Conservation (phyloP, 345 rosid species). For the Lumnitzera racemosa region DNA sequence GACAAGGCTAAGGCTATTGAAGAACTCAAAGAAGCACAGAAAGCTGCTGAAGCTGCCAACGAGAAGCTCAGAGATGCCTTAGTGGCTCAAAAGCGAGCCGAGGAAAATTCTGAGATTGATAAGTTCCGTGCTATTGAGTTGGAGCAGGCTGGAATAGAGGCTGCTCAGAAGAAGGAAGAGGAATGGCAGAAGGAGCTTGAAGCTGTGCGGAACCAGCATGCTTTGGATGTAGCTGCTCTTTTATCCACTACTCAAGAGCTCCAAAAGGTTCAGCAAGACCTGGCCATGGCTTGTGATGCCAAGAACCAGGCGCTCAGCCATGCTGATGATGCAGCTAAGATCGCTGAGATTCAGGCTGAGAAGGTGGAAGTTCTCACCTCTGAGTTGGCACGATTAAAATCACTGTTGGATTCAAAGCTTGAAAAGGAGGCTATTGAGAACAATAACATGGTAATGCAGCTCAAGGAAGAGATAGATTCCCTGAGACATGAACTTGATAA, state of each 20-base stretch:
- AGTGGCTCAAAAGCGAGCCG: slow-evolving; percentile 80
- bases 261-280: slow-evolving; percentile 56
- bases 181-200: slow-evolving; percentile 80
- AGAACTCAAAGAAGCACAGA: slow-evolving; percentile 69
- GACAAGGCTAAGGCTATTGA: slow-evolving; percentile 66
- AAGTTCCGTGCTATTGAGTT: slow-evolving; percentile 83
- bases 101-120: slow-evolving; percentile 80
- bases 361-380: slow-evolving; percentile 73
- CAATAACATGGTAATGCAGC: slow-evolving; percentile 30
- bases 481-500: slow-evolving; percentile 58
- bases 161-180: slow-evolving; percentile 70
- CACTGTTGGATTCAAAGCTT: slow-evolving; percentile 64
- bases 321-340: slow-evolving; percentile 91
- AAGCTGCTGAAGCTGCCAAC: slow-evolving; percentile 53
- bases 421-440: slow-evolving; percentile 42
- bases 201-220: slow-evolving; percentile 68
- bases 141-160: slow-evolving; percentile 90
- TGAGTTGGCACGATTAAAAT: slow-evolving; percentile 61
- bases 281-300: slow-evolving; percentile 59
- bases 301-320: slow-evolving; percentile 83
- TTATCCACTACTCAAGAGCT: slow-evolving; percentile 68
- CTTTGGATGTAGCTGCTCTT: slow-evolving; percentile 72
- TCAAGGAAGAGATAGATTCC: slow-evolving; percentile 32
- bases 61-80: slow-evolving; percentile 73
- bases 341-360: slow-evolving; percentile 69